Conservation (phyloP, 2,329 filamentous ascomycete species). For the Alternaria triticina region DNA sequence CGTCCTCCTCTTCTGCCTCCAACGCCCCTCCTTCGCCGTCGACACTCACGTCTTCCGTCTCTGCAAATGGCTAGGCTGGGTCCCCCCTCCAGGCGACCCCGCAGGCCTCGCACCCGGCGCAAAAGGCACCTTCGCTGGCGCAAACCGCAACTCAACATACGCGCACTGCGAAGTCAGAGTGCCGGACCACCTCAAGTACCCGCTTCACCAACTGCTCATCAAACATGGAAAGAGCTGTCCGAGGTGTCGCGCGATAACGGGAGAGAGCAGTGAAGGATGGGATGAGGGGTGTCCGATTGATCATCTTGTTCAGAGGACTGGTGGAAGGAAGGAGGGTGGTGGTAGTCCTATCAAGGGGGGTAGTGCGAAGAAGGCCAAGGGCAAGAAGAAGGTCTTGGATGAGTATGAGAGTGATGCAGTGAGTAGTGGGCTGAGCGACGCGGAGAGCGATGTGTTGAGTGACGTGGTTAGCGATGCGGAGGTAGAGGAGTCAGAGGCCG, state of each 20-base stretch:
- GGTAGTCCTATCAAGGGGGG: conserved; percentile 22
- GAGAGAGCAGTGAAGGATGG: conserved; percentile 67
- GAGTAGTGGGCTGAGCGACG: conserved; percentile 26
- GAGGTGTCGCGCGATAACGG: conserved; percentile 66
- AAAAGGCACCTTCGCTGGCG: conserved; percentile 53
- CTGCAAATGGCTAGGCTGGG: conserved; percentile 67
- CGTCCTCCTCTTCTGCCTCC: conserved; percentile 69
- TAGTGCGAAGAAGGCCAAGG: conserved; percentile 21
- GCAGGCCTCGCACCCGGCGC: conserved; percentile 37
- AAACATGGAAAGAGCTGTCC: conserved; percentile 68
- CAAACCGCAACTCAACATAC: conserved; percentile 61
- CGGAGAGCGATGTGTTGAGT: conserved; percentile 22
- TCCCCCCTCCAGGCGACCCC: conserved; percentile 54
- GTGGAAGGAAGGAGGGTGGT: conserved; percentile 56
- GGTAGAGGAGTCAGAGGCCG: conserved; percentile 14
- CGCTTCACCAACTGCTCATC: conserved; percentile 67
- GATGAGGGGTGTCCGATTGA: conserved; percentile 69
- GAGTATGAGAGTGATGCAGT: conserved; percentile 34
- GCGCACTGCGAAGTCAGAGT: conserved; percentile 66
- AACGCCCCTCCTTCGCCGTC: conserved; percentile 68
- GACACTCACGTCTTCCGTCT: conserved; percentile 72
- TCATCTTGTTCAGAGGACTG: conserved; percentile 65
- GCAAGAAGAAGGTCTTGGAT: conserved; percentile 17
- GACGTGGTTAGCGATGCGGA: conserved; percentile 39
- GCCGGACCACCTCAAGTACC: conserved; percentile 68